Base-by-base conservation (phyloP, 139 green algal species). In the Tetradesmus lagerheimii region DNA sequence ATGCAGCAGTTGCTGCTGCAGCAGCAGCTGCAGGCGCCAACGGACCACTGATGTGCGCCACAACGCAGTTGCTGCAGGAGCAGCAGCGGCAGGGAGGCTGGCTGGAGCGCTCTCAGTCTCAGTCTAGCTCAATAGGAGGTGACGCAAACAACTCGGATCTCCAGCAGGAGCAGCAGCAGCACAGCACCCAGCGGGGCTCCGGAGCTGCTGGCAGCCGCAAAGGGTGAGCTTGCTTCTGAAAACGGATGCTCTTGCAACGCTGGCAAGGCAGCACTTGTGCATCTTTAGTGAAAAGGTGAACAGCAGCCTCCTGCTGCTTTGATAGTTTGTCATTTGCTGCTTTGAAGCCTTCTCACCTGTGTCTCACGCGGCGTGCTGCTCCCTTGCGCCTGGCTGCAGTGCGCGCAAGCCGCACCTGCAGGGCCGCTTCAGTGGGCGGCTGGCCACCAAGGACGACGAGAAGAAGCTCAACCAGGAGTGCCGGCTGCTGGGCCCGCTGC, bases 371-470 rank as follows among this genome's bases (percentile, higher is more conserved):
- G 45, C 45, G n/a, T 71, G 84, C 66, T 47, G 29, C 29, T 11
- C n/a, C 8, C 34, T 87, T 29, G 31, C 53, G 82, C 23, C n/a
- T 34, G 31, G 11, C 83, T 18, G 35, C 64, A 41, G 41, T 31
- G n/a, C 41, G 16, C 80, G 80, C 27, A 93, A 93, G 67, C 92
- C 93, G 0, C 91, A 93, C 43, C 89, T 97, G 77, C 93, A 97
- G 92, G 96, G 96, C 57, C 93, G 96, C 34, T 98, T 98, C 89
- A 96, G 92, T 86, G 96, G 96, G 2, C 93, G 96, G 8, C 94
- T 98, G 78, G 93, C 95, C 75, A 97, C 95, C 37, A 98, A 98
- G 91, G 94, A 96, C 41, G 96, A 98, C 84, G 96, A 98, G 85
- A 95, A 95, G 87, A 84, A 89, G 74, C 91, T 98, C 57, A 93